A percentile compares a stretch with the other conserved stretches of the same genome.
Conservation (phyloP, 306 rosid species). For the Vicia villosa region DNA sequence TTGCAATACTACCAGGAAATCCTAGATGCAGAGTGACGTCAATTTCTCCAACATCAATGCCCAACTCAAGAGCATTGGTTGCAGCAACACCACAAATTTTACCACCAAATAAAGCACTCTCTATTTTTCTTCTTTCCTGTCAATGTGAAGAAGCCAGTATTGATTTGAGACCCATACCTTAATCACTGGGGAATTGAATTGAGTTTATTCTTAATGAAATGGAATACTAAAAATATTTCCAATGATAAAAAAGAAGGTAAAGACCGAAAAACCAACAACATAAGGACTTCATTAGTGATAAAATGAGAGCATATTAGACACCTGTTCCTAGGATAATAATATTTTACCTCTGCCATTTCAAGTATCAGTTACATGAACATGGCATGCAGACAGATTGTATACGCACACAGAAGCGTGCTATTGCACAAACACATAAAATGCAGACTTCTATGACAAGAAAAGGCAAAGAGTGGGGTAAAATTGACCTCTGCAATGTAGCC, state of each 20-base stretch:
- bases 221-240: not conserved
- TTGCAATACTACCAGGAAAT: constrained; percentile 94
- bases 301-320: constrained; percentile 2
- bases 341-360: constrained; percentile 6
- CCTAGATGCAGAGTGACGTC: constrained; percentile 96
- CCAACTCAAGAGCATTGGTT: constrained; percentile 99
- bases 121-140: constrained; percentile 91
- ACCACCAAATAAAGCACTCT: constrained; percentile 84
- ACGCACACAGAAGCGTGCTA: not conserved
- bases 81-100: constrained; percentile 90
- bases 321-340: not conserved
- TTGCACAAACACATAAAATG: not conserved
- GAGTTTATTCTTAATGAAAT: not conserved
- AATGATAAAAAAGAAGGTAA: constrained; percentile 7
- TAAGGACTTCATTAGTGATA: constrained; percentile 18
- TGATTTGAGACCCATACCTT: constrained; percentile 18
- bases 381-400: constrained; percentile 6
- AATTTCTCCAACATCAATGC: constrained; percentile 94
- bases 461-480: not conserved
- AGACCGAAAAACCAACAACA: not conserved
- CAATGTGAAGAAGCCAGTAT: constrained; percentile 32
- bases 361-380: constrained; percentile 9
- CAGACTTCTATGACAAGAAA: not conserved
- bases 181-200: not conserved
- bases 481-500: constrained; percentile 86